Evolutionary conservation across 78 protist species (phyloP), one percentile per base, ranked within the genome.

Genomic region (slime mould (Dictyostelium discoideum)): DNA sequence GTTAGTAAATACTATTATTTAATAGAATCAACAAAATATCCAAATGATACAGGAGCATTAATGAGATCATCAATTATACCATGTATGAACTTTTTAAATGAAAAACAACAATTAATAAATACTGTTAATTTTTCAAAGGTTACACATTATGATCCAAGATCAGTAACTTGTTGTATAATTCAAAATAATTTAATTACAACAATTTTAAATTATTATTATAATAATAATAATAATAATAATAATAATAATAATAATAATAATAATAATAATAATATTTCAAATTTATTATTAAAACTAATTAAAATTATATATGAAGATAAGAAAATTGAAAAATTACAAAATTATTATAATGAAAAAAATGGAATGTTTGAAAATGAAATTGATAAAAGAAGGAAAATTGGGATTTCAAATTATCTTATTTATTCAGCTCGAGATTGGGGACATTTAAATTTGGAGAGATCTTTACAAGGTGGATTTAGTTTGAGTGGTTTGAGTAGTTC

Each of bases 51-150:
- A 22, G 97, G 97, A 14, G 90, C 96, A 8, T 20, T 92, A 3
- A 95, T 92, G 94, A 65, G 97, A 95, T 92, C 97, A 18, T 63
- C 94, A 0, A 95, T 95, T 18, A 29, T 85, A 26, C 96, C 96
- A 6, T 83, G 92, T 42, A 10, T 77, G 4, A 29, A 84, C 48
- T 93, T 86, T 42, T 16, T 60, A n/a, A 22, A 80, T 18, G 24
- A 32, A 2, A 48, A 81, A 37, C 2, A 4, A 50, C 96, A 92
- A 6, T 20, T 26, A 29, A 24, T 2, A 11, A 95, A 95, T 24
- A 93, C 96, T 22, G 22, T 85, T 3, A 18, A 26, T 7, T 77
- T 40, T 5, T n/a, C 73, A 2, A 72, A 81, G 10, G 4, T 85
- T 22, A 92, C 95, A 18, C 86, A 92, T 22, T 92, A 57, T 7